These are phyloP conservation scores for Iberis pinnata DNA, from an alignment of 345 rosid genomes.

Conservation along the genomic window DNA sequence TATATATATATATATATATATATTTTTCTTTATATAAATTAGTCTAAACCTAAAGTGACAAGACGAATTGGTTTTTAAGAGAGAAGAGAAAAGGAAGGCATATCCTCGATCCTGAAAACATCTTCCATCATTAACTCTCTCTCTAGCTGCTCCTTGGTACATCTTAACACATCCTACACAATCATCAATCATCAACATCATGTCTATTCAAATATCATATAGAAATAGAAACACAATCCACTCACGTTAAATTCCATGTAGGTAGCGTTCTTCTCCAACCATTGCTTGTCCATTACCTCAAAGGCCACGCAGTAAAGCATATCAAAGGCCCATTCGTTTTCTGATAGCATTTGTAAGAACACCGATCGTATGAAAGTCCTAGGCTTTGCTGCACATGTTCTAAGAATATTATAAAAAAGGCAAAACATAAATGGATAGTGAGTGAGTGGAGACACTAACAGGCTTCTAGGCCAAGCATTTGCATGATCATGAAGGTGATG, in stretches of 20 bases:
- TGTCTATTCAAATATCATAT: no score
- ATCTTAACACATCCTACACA: conserved; percentile 37
- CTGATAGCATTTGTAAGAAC: conserved; percentile 86
- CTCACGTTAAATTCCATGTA: conserved; percentile 26
- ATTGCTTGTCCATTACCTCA: conserved; percentile 83
- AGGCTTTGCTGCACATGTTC: conserved; percentile 55
- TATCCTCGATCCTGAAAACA: conserved; percentile 66
- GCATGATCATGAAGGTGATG: conserved; percentile 94
- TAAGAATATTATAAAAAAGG: background rate
- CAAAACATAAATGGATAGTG: background rate
- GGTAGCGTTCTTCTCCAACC: conserved; percentile 52
- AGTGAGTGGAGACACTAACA: conserved; percentile 39
- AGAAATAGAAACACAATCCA: background rate
- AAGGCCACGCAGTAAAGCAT: conserved; percentile 89
- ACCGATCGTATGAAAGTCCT: conserved; percentile 64
- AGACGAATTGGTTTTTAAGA: conserved; percentile 13
- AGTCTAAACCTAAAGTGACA: conserved; percentile 13
- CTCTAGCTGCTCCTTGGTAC: conserved; percentile 72
- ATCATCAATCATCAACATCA: no score
- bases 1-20: no score
- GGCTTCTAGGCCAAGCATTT: conserved; percentile 89
- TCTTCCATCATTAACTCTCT: conserved; percentile 83
- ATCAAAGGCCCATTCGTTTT: conserved; percentile 91
- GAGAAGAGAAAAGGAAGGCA: conserved; percentile 85
- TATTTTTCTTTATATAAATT: background rate